A percentile compares a stretch with the other conserved stretches of the same genome.
Evolutionary conservation across 306 rosid species (phyloP).

Genomic region (Lithocarpus polystachyus): DNA sequence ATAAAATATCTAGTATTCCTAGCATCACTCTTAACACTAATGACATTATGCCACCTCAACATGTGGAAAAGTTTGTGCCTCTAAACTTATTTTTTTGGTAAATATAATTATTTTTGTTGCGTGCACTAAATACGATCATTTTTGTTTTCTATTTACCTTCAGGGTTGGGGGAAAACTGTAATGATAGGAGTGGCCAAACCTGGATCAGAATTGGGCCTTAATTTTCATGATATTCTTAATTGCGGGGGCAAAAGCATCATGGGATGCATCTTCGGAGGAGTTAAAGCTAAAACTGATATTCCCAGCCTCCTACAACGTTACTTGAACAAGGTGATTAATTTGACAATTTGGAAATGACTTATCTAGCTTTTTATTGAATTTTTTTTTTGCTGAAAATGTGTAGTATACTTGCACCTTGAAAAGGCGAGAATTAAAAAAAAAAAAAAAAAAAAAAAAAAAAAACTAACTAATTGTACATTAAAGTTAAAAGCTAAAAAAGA

Average conservation of each 20-base stretch:
- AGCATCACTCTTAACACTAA: too few relatives aligned
- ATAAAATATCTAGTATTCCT: too few relatives aligned
- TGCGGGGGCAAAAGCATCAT: slow-evolving; percentile 50
- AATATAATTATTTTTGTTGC: too few relatives aligned
- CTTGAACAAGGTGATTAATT: slow-evolving; percentile 56
- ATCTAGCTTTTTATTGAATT: not conserved
- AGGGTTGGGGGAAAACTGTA: slow-evolving; percentile 94
- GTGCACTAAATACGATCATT: too few relatives aligned
- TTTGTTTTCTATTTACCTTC: not conserved
- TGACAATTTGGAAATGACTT: not conserved
- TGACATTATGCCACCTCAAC: too few relatives aligned
- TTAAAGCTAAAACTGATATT: slow-evolving; percentile 66
- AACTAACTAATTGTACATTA: not conserved
- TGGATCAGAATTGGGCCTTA: slow-evolving; percentile 45
- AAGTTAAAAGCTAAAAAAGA: too few relatives aligned
- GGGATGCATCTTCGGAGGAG: slow-evolving; percentile 79
- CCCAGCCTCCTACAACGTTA: slow-evolving; percentile 72
- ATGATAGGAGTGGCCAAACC: slow-evolving; percentile 72
- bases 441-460: not conserved
- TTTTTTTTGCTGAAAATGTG: not conserved
- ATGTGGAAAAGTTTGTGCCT: too few relatives aligned
- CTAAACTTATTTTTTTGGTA: too few relatives aligned
- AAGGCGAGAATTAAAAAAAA: too few relatives aligned
- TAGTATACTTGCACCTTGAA: too few relatives aligned
- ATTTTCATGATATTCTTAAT: slow-evolving; percentile 43